Evolutionary conservation across 2,329 filamentous ascomycete genomes (phyloP).

Genomic region (Teratosphaeria gauchensis): DNA sequence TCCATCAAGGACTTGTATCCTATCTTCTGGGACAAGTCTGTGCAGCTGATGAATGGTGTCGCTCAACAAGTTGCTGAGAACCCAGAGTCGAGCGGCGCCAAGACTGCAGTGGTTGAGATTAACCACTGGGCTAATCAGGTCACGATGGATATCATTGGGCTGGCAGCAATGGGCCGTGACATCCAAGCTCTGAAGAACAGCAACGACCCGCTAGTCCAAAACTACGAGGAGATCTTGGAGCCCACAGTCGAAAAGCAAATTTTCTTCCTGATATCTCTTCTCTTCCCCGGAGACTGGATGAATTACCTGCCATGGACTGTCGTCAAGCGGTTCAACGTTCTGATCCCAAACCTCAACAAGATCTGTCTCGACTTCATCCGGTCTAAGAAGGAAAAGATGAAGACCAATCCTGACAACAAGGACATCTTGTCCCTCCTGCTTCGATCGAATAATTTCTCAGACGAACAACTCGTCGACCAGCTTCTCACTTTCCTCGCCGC

Average conservation of each 20-base stretch:
- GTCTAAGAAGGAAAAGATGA: slow-evolving; percentile 32
- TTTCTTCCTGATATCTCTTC: slow-evolving; percentile 33
- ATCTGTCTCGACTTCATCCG: slow-evolving; percentile 39
- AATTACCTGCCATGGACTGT: slow-evolving; percentile 29
- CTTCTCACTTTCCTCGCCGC: slow-evolving; percentile 48
- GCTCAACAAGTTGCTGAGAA: slow-evolving; percentile 8
- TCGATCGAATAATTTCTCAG: slow-evolving; percentile 43
- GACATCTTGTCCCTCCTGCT: slow-evolving; percentile 43
- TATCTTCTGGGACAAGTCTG: slow-evolving; percentile 69
- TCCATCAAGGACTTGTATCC: slow-evolving; percentile 80
- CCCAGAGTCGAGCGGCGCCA: not conserved
- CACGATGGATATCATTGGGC: slow-evolving; percentile 38
- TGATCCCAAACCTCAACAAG: slow-evolving; percentile 27
- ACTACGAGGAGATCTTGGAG: slow-evolving; percentile 36
- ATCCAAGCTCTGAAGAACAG: slow-evolving; percentile 32
- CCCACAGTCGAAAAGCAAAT: slow-evolving; percentile 39
- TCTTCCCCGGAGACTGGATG: slow-evolving; percentile 31
- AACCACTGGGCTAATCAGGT: slow-evolving; percentile 35
- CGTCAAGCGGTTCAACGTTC: slow-evolving; percentile 1
- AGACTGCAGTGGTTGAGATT: slow-evolving; percentile 27
- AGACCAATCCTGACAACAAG: slow-evolving; percentile 19
- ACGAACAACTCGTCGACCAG: slow-evolving; percentile 45
- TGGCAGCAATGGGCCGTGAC: slow-evolving; percentile 36
- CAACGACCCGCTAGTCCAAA: slow-evolving; percentile 33
- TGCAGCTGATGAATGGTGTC: not conserved